Evolutionary conservation across 345 rosid species (phyloP).

Genomic region (Eucalyptus cloeziana): DNA sequence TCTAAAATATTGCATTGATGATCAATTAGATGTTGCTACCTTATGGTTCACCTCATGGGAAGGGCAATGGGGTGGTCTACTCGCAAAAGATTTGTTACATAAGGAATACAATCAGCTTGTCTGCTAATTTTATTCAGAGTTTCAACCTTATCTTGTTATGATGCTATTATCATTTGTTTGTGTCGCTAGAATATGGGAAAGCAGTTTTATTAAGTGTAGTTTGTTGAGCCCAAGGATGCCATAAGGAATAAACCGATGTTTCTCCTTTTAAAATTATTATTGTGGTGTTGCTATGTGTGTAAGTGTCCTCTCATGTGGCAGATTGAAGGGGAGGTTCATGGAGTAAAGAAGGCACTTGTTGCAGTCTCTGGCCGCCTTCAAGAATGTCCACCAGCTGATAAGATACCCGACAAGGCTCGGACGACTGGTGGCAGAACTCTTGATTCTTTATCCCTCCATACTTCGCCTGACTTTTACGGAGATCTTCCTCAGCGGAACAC

Average conservation of each 20-base stretch:
- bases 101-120: neutral
- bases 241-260: neutral
- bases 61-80: neutral
- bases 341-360: conserved; percentile 67
- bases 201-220: neutral
- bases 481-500: conserved; percentile 22
- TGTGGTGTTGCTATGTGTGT: neutral
- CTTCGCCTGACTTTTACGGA: conserved; percentile 8
- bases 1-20: neutral
- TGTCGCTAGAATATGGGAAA: neutral
- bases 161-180: neutral
- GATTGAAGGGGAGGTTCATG: conserved; percentile 70
- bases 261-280: neutral
- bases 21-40: neutral
- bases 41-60: neutral
- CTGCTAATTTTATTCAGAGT: neutral
- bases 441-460: conserved; percentile 20
- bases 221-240: neutral
- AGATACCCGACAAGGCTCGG: conserved; percentile 18
- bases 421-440: conserved; percentile 23
- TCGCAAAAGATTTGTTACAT: neutral
- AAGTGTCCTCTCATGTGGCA: conserved; percentile 14
- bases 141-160: neutral
- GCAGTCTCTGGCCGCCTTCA: conserved; percentile 69
- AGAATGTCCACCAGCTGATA: conserved; percentile 41